phyloP scores from a whole-genome alignment of 768 basidiomycete species.

The Lactifluus echinatus region DNA sequence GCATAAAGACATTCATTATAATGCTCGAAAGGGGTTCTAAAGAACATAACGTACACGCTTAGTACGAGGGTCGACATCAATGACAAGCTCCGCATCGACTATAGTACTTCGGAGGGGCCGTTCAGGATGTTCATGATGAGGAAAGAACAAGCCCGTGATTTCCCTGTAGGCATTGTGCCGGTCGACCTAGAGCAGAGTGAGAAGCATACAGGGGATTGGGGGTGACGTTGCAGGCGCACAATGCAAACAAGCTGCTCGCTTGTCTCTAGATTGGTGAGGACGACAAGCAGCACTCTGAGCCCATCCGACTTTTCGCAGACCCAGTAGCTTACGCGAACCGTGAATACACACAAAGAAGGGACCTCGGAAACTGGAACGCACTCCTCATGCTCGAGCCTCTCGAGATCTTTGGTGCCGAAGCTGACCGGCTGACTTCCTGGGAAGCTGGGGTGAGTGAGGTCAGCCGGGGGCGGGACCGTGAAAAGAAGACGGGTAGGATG shows the following conservation, averaged over 20 bases:
- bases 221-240: slow-evolving; percentile 32
- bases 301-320: slow-evolving; percentile 99
- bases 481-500: neutral
- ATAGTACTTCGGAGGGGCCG: slow-evolving; percentile 70
- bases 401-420: slow-evolving; percentile 62
- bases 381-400: slow-evolving; percentile 78
- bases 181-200: slow-evolving; percentile 60
- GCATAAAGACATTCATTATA: slow-evolving; percentile 5
- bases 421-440: slow-evolving; percentile 96
- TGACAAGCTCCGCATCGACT: slow-evolving; percentile 89
- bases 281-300: slow-evolving; percentile 77
- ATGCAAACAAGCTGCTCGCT: slow-evolving; percentile 61
- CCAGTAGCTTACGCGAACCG: slow-evolving; percentile 65
- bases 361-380: slow-evolving; percentile 33
- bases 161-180: slow-evolving; percentile 82
- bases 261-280: slow-evolving; percentile 48
- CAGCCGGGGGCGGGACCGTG: neutral
- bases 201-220: neutral
- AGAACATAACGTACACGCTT: slow-evolving; percentile 43
- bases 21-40: neutral
- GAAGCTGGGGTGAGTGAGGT: slow-evolving; percentile 46
- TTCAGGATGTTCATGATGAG: slow-evolving; percentile 68
- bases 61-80: slow-evolving; percentile 76
- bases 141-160: slow-evolving; percentile 75
- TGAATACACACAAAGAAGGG: neutral